Percentiles rank a stretch among this genome's conserved stretches.
These are phyloP conservation scores for Pseudonectria buxi DNA, from an alignment of 2,329 filamentous ascomycete genomes.

Conservation along the genomic window DNA sequence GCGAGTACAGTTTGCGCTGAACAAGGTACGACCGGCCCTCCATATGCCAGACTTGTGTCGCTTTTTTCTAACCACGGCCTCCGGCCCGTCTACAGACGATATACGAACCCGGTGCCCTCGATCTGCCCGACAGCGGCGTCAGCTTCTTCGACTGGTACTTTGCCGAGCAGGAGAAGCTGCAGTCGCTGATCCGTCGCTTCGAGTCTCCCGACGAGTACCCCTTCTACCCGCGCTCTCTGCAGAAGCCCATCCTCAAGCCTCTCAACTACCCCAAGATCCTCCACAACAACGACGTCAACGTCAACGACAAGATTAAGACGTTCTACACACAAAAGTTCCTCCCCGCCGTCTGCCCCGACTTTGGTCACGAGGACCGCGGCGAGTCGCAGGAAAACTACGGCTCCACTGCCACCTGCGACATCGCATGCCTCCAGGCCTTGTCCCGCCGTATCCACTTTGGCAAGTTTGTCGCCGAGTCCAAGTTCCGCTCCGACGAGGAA, in stretches of 20 bases:
- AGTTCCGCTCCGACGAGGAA: constrained; percentile 79
- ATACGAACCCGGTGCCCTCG: constrained; percentile 73
- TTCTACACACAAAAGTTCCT: constrained; percentile 81
- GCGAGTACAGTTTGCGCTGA: constrained; percentile 93
- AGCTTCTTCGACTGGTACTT: constrained; percentile 95
- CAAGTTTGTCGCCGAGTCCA: constrained; percentile 95
- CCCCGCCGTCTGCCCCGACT: constrained; percentile 73
- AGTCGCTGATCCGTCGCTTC: constrained; percentile 90
- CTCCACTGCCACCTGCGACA: constrained; percentile 83
- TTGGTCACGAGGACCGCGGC: constrained; percentile 70
- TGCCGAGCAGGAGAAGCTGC: constrained; percentile 78
- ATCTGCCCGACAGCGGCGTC: constrained; percentile 64
- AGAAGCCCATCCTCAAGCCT: constrained; percentile 76
- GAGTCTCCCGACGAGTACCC: constrained; percentile 95
- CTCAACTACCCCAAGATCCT: constrained; percentile 84
- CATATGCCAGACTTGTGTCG: too few relatives aligned
- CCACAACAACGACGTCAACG: constrained; percentile 81
- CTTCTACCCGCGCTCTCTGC: constrained; percentile 81
- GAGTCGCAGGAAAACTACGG: constrained; percentile 94
- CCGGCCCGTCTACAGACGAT: constrained; percentile 51
- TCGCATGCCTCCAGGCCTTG: constrained; percentile 80
- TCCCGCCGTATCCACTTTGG: constrained; percentile 93
- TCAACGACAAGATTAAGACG: constrained; percentile 79
- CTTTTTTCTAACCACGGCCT: constrained; percentile 7
- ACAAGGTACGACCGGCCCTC: constrained; percentile 38